Conservation (phyloP, 441 rosid species). For the Aleurites moluccanus region DNA sequence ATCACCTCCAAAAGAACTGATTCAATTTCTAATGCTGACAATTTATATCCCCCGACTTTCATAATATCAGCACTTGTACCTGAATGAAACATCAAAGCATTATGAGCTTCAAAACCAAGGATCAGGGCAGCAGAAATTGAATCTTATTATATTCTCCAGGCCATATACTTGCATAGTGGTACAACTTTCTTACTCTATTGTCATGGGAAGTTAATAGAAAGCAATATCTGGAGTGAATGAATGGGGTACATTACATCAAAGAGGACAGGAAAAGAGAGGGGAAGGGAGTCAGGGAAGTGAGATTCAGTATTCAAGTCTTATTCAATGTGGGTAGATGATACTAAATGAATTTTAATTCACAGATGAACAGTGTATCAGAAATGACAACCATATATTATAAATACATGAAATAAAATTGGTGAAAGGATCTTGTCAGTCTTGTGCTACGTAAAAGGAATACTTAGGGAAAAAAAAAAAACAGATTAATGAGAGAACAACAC, state of each 20-base stretch:
- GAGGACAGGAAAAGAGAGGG: background rate
- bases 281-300: background rate
- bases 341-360: background rate
- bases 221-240: background rate
- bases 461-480: background rate
- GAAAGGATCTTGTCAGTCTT: background rate
- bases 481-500: background rate
- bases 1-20: conserved; percentile 85
- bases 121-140: background rate
- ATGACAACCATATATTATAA: background rate
- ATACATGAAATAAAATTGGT: background rate
- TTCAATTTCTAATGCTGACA: conserved; percentile 96
- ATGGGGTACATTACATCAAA: background rate
- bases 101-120: conserved; percentile 15
- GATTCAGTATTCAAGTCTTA: no score
- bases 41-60: conserved; percentile 97
- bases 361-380: background rate
- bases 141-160: background rate
- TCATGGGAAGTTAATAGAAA: background rate
- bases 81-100: conserved; percentile 28
- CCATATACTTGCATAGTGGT: background rate
- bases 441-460: background rate
- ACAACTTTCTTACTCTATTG: background rate
- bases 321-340: background rate
- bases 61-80: conserved; percentile 95